Evolutionary conservation across 75 land plant species (phyloP).

Genomic region (Larix kaempferi): DNA sequence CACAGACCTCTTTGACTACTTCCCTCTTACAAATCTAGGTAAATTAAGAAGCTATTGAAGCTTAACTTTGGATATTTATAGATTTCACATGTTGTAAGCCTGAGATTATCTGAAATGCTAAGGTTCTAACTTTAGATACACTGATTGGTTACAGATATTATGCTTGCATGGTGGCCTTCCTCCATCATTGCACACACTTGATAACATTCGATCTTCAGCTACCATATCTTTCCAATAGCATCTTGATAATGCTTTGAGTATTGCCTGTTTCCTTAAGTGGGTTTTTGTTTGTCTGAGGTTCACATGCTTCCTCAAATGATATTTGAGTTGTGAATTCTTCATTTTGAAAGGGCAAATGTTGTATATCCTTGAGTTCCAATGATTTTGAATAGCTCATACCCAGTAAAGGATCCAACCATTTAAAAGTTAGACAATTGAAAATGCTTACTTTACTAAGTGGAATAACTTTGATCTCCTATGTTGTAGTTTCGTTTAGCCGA

Average conservation of each 20-base stretch:
- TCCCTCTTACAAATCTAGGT: conserved; percentile 77
- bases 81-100: too few relatives aligned
- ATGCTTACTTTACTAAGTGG: conserved; percentile 14
- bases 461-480: too few relatives aligned
- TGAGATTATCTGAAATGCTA: too few relatives aligned
- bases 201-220: conserved; percentile 50
- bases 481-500: too few relatives aligned
- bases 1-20: conserved; percentile 81
- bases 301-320: conserved; percentile 30
- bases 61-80: not conserved
- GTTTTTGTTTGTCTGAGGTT: not conserved
- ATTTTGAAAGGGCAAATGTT: conserved; percentile 43
- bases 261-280: conserved; percentile 14
- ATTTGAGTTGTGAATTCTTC: conserved; percentile 23
- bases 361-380: conserved; percentile 43
- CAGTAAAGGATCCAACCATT: conserved; percentile 61
- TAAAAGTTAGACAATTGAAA: conserved; percentile 41
- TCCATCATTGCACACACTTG: conserved; percentile 83
- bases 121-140: too few relatives aligned
- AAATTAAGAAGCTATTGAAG: not conserved
- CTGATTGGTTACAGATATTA: conserved; percentile 50
- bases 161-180: conserved; percentile 93
- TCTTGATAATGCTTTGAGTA: conserved; percentile 26
- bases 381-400: conserved; percentile 42
- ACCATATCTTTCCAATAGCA: conserved; percentile 41